Evolutionary conservation across 2,329 filamentous ascomycete genomes (phyloP), one percentile per base, ranked within the genome.

Genomic region (Penicillium frequentans): DNA sequence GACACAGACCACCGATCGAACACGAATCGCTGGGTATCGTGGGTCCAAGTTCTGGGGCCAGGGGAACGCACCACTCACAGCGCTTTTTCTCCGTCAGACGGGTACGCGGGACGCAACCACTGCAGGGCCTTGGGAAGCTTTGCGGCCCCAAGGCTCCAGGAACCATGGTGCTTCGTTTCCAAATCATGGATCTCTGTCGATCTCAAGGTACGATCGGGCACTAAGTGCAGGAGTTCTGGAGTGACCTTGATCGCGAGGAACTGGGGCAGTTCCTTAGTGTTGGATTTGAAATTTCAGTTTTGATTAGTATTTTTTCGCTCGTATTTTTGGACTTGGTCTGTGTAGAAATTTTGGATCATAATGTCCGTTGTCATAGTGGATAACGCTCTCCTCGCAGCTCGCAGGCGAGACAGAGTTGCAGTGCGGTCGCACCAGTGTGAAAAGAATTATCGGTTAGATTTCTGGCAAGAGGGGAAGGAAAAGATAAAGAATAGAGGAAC

Each of bases 341-440:
- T 39, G 16, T n/a, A 19, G 16, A 39, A n/a, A 46, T 35, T 21
- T 13, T 26, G 26, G 33, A 19, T 13, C 10, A 56, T 44, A 54
- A 58, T 51, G 31, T 23, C 11, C 52, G 52, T 54, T 58, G 56
- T 55, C n/a, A 10, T 31, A 43, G 49, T 50, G 49, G 33, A 43
- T 9, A 47, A 19, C n/a, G 19, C 21, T 48, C 52, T 50, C 59
- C 59, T 61, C 56, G 51, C 59, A 16, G 42, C 48, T 27, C 51
- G 56, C 59, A 59, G 59, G 54, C 56, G 39, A 61, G 56, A 59
- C 59, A 61, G 29, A 26, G 46, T 48, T 48, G n/a, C 29, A 48
- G 16, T 33, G n/a, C 19, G 19, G 47, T 24, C 31, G 31, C 47
- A 49, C 3, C 21, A 23, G 21, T 23, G 7, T 2, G 10, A 39